Evolutionary conservation across 768 basidiomycete species (phyloP), one percentile per base, ranked within the genome.

Genomic region (Lactarius indigo): DNA sequence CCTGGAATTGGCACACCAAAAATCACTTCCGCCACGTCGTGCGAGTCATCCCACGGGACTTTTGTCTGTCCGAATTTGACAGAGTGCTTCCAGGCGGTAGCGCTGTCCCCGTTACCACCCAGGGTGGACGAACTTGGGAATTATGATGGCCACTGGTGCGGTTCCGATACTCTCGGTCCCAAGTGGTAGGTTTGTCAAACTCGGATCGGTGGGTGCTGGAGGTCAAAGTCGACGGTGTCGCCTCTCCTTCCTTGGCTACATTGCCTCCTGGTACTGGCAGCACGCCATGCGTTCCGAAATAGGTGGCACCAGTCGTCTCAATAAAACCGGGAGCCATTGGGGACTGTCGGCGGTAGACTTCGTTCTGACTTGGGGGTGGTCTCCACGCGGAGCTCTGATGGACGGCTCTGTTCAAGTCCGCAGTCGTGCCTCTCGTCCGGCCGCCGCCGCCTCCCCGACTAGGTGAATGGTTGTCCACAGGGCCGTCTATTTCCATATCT

Each of bases 401-500:
- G 54, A 37, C 6, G 44, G 4, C 33, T 26, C 44, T 44, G 20
- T 17, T 30, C 23, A 3, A 12, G 23, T 64, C 42, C 12, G 44
- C 44, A n/a, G n/a, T 10, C 10, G 44, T 47, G 30, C 55, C 50
- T 59, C 39, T 26, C 9, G 44, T 47, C 57, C 33, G 47, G 31
- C 20, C 0, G 26, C 23, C 35, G 31, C 20, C 0, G 26, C 23
- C 35, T 63, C 57, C 57, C 12, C 3, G 47, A 33, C 12, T 18
- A 12, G 23, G 23, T 5, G 57, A 54, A 35, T 8, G 1, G 39
- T 28, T 55, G 31, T 30, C 50, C 18, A 30, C 3, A 44, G 56
- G 61, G 28, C 17, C 5, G 12, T 64, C 62, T 15, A 59, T 55
- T 28, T 67, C 66, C 66, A 67, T 67, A 26, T 67, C 65, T 7